phyloP scores from a whole-genome alignment of 1,139 yeast species.

The Geotrichum australiense region DNA sequence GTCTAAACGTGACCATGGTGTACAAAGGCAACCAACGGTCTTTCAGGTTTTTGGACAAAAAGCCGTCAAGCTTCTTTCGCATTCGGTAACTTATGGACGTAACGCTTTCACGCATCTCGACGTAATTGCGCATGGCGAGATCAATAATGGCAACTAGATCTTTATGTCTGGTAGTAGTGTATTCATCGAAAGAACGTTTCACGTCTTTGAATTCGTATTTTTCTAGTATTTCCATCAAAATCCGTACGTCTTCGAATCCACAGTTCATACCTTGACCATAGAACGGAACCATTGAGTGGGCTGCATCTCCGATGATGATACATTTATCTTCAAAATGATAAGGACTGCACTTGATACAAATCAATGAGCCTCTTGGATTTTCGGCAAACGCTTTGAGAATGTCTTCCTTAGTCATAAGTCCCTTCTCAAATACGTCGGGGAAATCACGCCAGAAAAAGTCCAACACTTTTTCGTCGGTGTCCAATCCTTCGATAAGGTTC shows the following conservation, averaged over 20 bases:
- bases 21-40: constrained; percentile 79
- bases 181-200: constrained; percentile 47
- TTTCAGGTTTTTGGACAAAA: constrained; percentile 50
- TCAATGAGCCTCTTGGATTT: constrained; percentile 70
- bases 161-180: constrained; percentile 50
- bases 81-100: constrained; percentile 54
- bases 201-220: constrained; percentile 38
- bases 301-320: constrained; percentile 82
- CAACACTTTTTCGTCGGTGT: constrained; percentile 38
- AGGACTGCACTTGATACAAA: constrained; percentile 55
- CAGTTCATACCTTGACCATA: constrained; percentile 98
- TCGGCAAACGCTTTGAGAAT: constrained; percentile 46
- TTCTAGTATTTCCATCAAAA: constrained; percentile 53
- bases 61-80: constrained; percentile 61
- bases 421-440: constrained; percentile 56
- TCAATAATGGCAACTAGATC: constrained; percentile 72
- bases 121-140: constrained; percentile 72
- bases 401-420: constrained; percentile 54
- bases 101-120: constrained; percentile 84
- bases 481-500: constrained; percentile 51
- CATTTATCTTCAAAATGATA: constrained; percentile 62
- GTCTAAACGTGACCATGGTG: constrained; percentile 86
- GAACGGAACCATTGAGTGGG: constrained; percentile 95
- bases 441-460: constrained; percentile 56
- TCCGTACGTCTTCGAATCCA: constrained; percentile 84